Base-by-base conservation (phyloP, 305 asterid species). In the Ilex paraguariensis region DNA sequence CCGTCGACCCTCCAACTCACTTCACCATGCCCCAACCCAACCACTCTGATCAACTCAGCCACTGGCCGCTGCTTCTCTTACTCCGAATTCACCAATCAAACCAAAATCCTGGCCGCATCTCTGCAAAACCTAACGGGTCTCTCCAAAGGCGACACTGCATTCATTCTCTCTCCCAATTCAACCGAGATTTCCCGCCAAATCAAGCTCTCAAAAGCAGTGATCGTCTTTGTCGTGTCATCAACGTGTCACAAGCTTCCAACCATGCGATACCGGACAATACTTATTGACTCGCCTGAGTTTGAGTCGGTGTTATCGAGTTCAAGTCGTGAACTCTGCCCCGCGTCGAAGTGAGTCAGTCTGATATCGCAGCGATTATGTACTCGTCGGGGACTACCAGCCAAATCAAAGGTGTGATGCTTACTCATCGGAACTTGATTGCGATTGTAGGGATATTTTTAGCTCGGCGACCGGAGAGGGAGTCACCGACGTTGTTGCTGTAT, bases 361-460 rank as follows among this genome's bases (percentile, higher is more conserved):
- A 81, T 58, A 66, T 83, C 9, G 91, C 88, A 51, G 91, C 84
- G 52, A 76, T 86, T 45, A 63, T 86, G 33, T 84, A 72, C 56
- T 86, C 95, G 8, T 84, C 88, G 3, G 89, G 91, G 46, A 86
- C 91, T 15, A 84, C 87, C 13, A 91, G 95, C 54, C 60, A 54
- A 21, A 76, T 70, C 62, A 84, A 86, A 55, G 88, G 88, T 32
- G 89, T 84, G 84, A 84, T 6, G 75, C 84, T 1, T 14, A 30
- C 0, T 21, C 28, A 21, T 21, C 28, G 2, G 28, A 21, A 21
- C 28, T 21, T 21, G 28, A 21, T 21, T 21, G 28, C 28, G 2
- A 21, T 21, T 21, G 48, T 58, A 40, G 80, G 84, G 11, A 53
- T 42, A 48, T 56, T 28, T 54, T 62, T 72, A 13, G 57, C 61